phyloP scores from a whole-genome alignment of 2,329 filamentous ascomycete genomes.

The Dothistroma septosporum region DNA sequence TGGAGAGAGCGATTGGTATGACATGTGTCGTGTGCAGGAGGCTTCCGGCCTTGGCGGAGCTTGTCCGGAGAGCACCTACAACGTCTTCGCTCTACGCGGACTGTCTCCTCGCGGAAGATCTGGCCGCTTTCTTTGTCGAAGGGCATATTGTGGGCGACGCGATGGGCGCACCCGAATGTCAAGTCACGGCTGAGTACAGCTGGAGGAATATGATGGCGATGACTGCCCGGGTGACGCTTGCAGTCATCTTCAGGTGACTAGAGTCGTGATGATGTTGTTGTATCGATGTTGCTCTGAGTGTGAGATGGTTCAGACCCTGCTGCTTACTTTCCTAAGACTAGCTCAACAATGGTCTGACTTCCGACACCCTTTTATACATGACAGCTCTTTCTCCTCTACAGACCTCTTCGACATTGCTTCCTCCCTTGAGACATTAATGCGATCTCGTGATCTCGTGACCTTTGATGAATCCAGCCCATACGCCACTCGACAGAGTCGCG shows the following conservation, averaged over 20 bases:
- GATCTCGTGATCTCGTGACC: no score
- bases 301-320: no score
- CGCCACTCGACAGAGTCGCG: no score
- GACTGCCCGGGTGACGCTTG: neutral
- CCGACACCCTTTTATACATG: no score
- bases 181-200: neutral
- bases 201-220: neutral
- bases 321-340: no score
- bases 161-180: neutral
- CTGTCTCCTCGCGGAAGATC: constrained; percentile 17
- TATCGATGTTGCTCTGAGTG: neutral
- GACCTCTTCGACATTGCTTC: no score
- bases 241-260: neutral
- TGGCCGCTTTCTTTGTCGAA: constrained; percentile 21
- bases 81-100: neutral
- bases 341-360: no score
- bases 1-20: constrained; percentile 10
- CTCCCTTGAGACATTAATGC: no score
- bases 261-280: neutral
- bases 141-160: constrained; percentile 6
- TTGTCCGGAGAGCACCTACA: neutral
- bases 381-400: no score
- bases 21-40: neutral
- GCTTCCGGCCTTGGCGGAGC: neutral
- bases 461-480: no score